Conservation (phyloP, 208 protist species). For the Wallacemonas sp. region DNA sequence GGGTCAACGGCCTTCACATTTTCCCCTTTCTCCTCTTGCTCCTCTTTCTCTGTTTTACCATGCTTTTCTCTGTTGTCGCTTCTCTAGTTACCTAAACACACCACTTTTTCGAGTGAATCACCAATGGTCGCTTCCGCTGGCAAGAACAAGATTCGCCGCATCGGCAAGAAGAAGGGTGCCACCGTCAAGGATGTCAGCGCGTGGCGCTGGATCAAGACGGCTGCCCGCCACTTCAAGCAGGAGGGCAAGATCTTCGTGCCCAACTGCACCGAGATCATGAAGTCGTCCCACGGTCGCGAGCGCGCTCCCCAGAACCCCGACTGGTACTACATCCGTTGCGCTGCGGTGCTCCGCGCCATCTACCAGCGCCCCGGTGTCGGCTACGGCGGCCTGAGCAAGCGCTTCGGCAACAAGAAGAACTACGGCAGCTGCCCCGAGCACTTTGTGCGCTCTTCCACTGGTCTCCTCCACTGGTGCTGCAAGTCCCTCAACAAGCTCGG, state of each 20-base stretch:
- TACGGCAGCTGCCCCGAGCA: slow-evolving; percentile 88
- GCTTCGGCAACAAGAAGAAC: slow-evolving; percentile 93
- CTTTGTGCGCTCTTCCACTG: slow-evolving; percentile 75
- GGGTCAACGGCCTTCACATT: background rate
- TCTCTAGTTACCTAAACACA: background rate
- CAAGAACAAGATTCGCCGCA: slow-evolving; percentile 81
- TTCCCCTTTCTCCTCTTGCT: slow-evolving; percentile 1
- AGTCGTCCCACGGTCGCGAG: slow-evolving; percentile 96
- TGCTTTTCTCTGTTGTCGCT: background rate
- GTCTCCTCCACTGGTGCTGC: slow-evolving; percentile 93
- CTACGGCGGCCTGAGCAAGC: slow-evolving; percentile 92
- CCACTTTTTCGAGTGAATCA: slow-evolving; percentile 11
- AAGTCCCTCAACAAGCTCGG: slow-evolving; percentile 94
- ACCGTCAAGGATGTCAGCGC: slow-evolving; percentile 94
- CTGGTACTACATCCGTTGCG: slow-evolving; percentile 98
- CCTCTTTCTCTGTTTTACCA: slow-evolving; percentile 9
- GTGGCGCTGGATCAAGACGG: slow-evolving; percentile 95
- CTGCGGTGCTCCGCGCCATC: slow-evolving; percentile 96
- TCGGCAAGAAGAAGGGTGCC: slow-evolving; percentile 89
- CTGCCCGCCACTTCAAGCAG: slow-evolving; percentile 96
- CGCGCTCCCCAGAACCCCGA: slow-evolving; percentile 96
- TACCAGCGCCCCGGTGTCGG: slow-evolving; percentile 95
- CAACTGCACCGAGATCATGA: slow-evolving; percentile 96
- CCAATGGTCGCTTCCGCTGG: slow-evolving; percentile 38
- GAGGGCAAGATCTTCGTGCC: slow-evolving; percentile 94